Percentiles rank a stretch among this genome's conserved stretches.
phyloP scores from a whole-genome alignment of 2,329 filamentous ascomycete genomes.

The Botrytis aclada region DNA sequence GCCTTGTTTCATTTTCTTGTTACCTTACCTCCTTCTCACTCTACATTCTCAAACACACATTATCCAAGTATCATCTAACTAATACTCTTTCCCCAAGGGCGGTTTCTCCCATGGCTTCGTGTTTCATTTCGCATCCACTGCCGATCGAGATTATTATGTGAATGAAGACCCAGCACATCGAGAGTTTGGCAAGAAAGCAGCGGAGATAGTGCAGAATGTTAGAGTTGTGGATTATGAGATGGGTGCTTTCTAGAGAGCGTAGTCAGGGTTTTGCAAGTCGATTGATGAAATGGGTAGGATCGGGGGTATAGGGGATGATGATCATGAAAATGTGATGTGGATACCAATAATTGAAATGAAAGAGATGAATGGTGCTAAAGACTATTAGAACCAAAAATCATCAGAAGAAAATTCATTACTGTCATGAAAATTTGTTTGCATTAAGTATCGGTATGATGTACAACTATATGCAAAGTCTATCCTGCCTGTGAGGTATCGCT shows the following conservation, averaged over 20 bases:
- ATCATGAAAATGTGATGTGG: neutral
- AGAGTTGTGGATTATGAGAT: constrained; percentile 59
- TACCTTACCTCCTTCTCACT: neutral
- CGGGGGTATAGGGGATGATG: neutral
- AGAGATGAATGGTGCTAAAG: neutral
- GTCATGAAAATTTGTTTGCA: neutral
- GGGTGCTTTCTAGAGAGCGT: constrained; percentile 44
- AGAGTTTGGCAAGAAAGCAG: constrained; percentile 53
- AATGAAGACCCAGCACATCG: constrained; percentile 61
- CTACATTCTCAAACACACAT: neutral
- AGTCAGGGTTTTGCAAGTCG: too few relatives aligned
- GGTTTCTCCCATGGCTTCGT: constrained; percentile 69
- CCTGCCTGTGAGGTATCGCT: constrained; percentile 12
- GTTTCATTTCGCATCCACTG: constrained; percentile 59
- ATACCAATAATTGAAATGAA: neutral
- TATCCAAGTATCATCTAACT: neutral
- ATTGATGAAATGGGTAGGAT: neutral
- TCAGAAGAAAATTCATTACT: neutral
- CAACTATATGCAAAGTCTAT: constrained; percentile 14
- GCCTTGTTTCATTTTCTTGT: neutral
- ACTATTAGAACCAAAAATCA: neutral
- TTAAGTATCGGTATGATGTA: constrained; percentile 9
- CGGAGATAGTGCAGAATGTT: constrained; percentile 49
- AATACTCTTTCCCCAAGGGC: constrained; percentile 41
- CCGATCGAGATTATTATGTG: constrained; percentile 68